Conservation (phyloP, 495 filamentous ascomycete species). For the Aspergillus saccharolyticus region DNA sequence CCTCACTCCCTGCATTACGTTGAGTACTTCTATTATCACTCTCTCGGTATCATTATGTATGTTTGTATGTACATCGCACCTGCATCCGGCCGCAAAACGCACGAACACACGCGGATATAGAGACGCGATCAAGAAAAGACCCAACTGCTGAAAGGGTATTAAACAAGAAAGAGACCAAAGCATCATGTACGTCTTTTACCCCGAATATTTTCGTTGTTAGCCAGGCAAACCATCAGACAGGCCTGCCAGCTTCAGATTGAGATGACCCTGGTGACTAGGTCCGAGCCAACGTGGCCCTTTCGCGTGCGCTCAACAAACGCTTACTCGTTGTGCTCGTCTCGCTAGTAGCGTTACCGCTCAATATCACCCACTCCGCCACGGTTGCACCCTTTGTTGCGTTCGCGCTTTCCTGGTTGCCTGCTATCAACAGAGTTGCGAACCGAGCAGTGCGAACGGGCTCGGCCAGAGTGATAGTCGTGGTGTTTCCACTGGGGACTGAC, state of each 20-base stretch:
- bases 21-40: background rate
- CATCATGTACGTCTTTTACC: background rate
- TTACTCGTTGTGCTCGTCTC: background rate
- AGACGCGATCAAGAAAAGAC: background rate
- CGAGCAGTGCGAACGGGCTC: conserved; percentile 29
- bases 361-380: conserved; percentile 67
- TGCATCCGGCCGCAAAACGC: background rate
- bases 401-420: conserved; percentile 42
- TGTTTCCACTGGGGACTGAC: conserved; percentile 39
- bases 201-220: background rate
- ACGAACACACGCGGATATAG: background rate
- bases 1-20: too few relatives aligned
- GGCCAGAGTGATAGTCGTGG: conserved; percentile 41
- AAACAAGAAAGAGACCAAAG: background rate
- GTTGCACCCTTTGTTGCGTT: conserved; percentile 55
- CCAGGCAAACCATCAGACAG: background rate
- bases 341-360: conserved; percentile 22
- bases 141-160: background rate
- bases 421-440: conserved; percentile 44
- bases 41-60: background rate
- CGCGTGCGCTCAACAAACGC: conserved; percentile 12
- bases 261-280: background rate
- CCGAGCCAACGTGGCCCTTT: background rate
- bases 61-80: too few relatives aligned
- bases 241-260: background rate